Evolutionary conservation across 2,329 filamentous ascomycete genomes (phyloP), one percentile per base, ranked within the genome.

Genomic region (Aspergillus sp.): DNA sequence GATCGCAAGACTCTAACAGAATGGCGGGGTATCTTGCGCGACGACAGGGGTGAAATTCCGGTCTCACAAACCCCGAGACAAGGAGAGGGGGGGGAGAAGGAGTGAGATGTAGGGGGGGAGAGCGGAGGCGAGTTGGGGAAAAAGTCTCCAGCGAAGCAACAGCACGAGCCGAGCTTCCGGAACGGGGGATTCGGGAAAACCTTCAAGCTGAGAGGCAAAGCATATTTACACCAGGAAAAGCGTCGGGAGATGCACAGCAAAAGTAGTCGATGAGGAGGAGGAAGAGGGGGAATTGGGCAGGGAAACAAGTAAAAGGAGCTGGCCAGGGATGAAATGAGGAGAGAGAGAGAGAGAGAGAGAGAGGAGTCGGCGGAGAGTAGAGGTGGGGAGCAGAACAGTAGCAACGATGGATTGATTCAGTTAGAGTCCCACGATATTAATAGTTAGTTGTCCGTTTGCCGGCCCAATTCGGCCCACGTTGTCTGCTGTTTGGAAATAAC

Each of bases 121-220:
- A 3, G 25, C 0, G 7, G 25, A 27, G 25, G 44, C 57, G 39
- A 27, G 48, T 58, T 38, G 19, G 54, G 27, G 19, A n/a, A 32
- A 61, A 58, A 51, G 53, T 61, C 52, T 48, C 62, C 8, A 59
- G 55, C 32, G 6, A 27, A 30, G 54, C 54, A 36, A 36, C 32
- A 30, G 39, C 53, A 55, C 61, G 61, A 41, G 64, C 62, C 61
- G 51, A 66, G 52, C 32, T 63, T 64, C 62, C 61, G 61, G 58
- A 48, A 60, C 48, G 57, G 57, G 57, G 52, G 51, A 49, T 59
- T 57, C 41, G 51, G 48, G 36, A 25, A 52, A 17, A 47, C 47
- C 49, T 59, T 65, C 38, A 64, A 47, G 55, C 53, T 39, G 36
- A 57, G 38, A 58, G 51, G 52, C 36, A 48, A 60, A 62, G 39